A percentile compares a stretch with the other conserved stretches of the same genome.
These are phyloP conservation scores for Nakaseomyces bracarensis DNA, from an alignment of 1,139 yeast species.

Conservation along the genomic window DNA sequence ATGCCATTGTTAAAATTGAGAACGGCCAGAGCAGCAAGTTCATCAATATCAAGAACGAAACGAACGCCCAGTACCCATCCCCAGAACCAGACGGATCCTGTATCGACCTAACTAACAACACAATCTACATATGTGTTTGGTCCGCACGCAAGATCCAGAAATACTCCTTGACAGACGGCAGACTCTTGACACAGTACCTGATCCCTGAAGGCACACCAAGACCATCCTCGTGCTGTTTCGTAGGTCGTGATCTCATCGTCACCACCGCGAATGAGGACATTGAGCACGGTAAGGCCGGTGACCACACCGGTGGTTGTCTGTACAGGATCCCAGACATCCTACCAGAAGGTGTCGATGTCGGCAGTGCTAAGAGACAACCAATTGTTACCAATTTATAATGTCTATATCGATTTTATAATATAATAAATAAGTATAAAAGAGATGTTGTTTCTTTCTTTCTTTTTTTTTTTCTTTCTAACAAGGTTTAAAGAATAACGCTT, in stretches of 20 bases:
- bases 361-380: slow-evolving; percentile 7
- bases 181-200: slow-evolving; percentile 39
- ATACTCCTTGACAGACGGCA: slow-evolving; percentile 41
- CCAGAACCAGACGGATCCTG: slow-evolving; percentile 82
- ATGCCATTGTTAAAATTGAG: slow-evolving; percentile 46
- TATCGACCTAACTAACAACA: slow-evolving; percentile 47
- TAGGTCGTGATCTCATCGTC: slow-evolving; percentile 64
- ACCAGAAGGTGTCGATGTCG: background rate
- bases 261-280: slow-evolving; percentile 52
- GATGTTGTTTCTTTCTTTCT: no score
- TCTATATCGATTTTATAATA: no score
- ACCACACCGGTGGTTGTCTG: slow-evolving; percentile 16
- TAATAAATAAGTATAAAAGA: no score
- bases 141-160: slow-evolving; percentile 49
- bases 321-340: slow-evolving; percentile 12
- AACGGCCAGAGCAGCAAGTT: slow-evolving; percentile 37
- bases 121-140: slow-evolving; percentile 65
- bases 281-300: slow-evolving; percentile 10
- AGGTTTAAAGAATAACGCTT: no score
- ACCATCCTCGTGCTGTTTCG: slow-evolving; percentile 64
- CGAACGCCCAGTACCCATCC: slow-evolving; percentile 29
- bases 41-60: slow-evolving; percentile 37
- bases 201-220: slow-evolving; percentile 57
- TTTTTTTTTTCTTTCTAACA: no score
- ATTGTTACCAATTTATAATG: background rate